Evolutionary conservation across 164 flowering plant genomes (phyloP).

Genomic region (Brasenia schreberi): DNA sequence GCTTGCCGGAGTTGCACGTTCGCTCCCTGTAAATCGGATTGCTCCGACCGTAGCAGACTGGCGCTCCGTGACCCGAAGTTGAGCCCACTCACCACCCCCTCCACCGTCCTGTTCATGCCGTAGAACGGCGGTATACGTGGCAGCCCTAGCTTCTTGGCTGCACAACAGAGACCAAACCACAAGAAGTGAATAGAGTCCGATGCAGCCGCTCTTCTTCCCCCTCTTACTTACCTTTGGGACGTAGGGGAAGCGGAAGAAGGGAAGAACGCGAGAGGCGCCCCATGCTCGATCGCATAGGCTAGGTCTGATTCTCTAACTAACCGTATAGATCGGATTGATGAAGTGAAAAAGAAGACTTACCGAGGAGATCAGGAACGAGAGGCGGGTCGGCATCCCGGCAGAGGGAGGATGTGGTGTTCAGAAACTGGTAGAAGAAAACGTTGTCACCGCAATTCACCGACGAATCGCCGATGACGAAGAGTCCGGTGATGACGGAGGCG

Average conservation of each 20-base stretch:
- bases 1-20: constrained; percentile 63
- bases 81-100: constrained; percentile 32
- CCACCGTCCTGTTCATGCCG: constrained; percentile 40
- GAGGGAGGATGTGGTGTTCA: constrained; percentile 23
- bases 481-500: constrained; percentile 12
- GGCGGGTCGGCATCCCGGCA: constrained; percentile 34
- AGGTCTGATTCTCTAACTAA: too few species aligned
- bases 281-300: too few species aligned
- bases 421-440: constrained; percentile 28
- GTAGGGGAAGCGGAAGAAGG: too few species aligned
- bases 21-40: constrained; percentile 30
- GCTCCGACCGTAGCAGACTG: constrained; percentile 32
- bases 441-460: constrained; percentile 66
- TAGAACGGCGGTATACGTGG: constrained; percentile 32
- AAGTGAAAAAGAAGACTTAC: constrained; percentile 16
- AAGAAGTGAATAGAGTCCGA: too few species aligned
- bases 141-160: constrained; percentile 59
- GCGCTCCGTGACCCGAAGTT: constrained; percentile 63
- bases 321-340: too few species aligned
- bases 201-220: too few species aligned
- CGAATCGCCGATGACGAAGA: constrained; percentile 61
- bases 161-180: constrained; percentile 5
- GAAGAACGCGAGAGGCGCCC: too few species aligned
- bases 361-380: constrained; percentile 55
- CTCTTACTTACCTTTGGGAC: too few species aligned